Conservation (phyloP, 139 green algal genomes). For the Chlorella sp. region DNA sequence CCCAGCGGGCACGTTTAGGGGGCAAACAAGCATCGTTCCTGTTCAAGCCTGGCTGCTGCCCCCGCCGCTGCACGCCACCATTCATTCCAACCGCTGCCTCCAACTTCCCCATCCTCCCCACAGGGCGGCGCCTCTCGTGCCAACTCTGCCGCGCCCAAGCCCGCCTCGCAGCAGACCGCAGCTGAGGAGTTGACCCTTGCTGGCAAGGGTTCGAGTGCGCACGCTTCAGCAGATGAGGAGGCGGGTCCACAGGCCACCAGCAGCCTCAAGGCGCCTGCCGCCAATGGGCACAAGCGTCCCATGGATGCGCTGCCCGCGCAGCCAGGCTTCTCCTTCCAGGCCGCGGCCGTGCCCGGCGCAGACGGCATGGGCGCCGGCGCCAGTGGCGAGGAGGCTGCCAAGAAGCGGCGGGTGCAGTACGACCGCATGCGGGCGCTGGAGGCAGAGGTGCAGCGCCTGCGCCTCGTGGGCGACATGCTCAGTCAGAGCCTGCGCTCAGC, state of each 20-base stretch:
- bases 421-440: conserved; percentile 38
- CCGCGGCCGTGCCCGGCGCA: not conserved
- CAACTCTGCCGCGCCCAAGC: not conserved
- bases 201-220: not conserved
- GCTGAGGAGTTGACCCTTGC: conserved; percentile 19
- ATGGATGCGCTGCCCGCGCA: not conserved
- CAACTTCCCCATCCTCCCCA: no score
- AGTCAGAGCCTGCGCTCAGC: not conserved
- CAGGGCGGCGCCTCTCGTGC: not conserved
- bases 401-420: conserved; percentile 23
- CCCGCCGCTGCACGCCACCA: no score
- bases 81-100: no score
- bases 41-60: no score
- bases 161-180: not conserved
- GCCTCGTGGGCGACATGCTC: not conserved
- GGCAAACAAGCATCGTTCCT: no score
- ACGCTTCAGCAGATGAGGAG: conserved; percentile 25
- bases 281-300: conserved; percentile 10
- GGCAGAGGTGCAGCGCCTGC: conserved; percentile 22
- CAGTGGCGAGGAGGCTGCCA: not conserved
- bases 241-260: conserved; percentile 30
- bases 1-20: no score
- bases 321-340: conserved; percentile 25
- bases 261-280: not conserved
- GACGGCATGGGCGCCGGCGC: not conserved